Evolutionary conservation across 495 filamentous ascomycete species (phyloP).

Genomic region (Penicillium lividum): DNA sequence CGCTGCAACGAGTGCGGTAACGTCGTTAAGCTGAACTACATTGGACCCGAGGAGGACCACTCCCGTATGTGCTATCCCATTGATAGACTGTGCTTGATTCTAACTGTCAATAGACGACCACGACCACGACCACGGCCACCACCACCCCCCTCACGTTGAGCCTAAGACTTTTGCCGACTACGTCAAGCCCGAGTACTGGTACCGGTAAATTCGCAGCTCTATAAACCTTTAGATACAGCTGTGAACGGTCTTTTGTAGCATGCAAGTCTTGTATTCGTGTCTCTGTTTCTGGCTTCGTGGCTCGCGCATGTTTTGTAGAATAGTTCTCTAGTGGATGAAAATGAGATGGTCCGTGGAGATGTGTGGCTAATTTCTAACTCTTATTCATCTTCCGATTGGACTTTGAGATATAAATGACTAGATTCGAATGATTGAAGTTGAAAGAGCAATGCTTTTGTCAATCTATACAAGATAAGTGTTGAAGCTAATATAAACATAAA

Average conservation of each 20-base stretch:
- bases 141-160: slow-evolving; percentile 64
- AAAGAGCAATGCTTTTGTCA: background rate
- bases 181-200: slow-evolving; percentile 90
- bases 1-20: slow-evolving; percentile 95
- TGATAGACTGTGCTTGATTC: background rate
- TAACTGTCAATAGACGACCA: slow-evolving; percentile 39
- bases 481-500: background rate
- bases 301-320: slow-evolving; percentile 43
- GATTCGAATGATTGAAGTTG: background rate
- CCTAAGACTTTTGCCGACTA: slow-evolving; percentile 92
- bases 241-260: slow-evolving; percentile 13
- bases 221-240: slow-evolving; percentile 16
- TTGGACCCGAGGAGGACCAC: slow-evolving; percentile 77
- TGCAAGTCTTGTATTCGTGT: slow-evolving; percentile 19
- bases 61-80: slow-evolving; percentile 38
- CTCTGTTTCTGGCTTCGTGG: slow-evolving; percentile 22
- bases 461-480: background rate
- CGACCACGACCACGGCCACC: slow-evolving; percentile 51
- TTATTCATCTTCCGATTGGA: background rate
- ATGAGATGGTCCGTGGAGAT: slow-evolving; percentile 27
- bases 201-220: slow-evolving; percentile 47
- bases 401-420: background rate
- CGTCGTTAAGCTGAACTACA: slow-evolving; percentile 95
- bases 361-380: slow-evolving; percentile 13
- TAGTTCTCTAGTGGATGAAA: slow-evolving; percentile 45